phyloP scores from a whole-genome alignment of 2,329 filamentous ascomycete species.

The Claviceps monticola region DNA sequence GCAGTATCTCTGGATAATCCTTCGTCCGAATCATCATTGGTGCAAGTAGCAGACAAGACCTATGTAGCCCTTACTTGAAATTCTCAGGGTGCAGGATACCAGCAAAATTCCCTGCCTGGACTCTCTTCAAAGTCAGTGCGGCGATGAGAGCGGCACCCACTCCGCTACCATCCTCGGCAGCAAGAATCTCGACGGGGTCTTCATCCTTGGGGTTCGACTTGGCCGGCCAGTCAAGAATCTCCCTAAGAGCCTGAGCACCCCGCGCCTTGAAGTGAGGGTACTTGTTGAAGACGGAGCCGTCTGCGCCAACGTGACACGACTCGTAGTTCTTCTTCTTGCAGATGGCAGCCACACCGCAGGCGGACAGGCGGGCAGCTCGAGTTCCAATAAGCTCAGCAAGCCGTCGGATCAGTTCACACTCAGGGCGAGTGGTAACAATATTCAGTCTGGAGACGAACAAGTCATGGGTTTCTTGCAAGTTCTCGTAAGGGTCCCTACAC shows the following conservation, averaged over 20 bases:
- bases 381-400: slow-evolving; percentile 91
- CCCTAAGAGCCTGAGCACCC: slow-evolving; percentile 75
- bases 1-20: no score
- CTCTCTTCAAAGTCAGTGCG: slow-evolving; percentile 50
- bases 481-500: slow-evolving; percentile 81
- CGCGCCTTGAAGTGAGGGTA: slow-evolving; percentile 96
- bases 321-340: slow-evolving; percentile 90
- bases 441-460: slow-evolving; percentile 65
- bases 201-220: slow-evolving; percentile 56
- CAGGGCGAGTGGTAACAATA: slow-evolving; percentile 56
- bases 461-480: slow-evolving; percentile 77
- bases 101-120: slow-evolving; percentile 47
- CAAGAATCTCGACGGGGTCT: slow-evolving; percentile 75
- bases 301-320: slow-evolving; percentile 85
- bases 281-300: slow-evolving; percentile 97
- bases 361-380: slow-evolving; percentile 79
- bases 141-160: slow-evolving; percentile 96
- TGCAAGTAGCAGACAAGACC: no score
- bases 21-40: no score
- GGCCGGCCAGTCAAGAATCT: slow-evolving; percentile 87
- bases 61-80: slow-evolving; percentile 23
- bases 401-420: slow-evolving; percentile 79
- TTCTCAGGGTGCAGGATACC: slow-evolving; percentile 54
- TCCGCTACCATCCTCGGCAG: slow-evolving; percentile 90
- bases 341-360: slow-evolving; percentile 91